Percentiles rank a stretch among this genome's conserved stretches.
Evolutionary conservation across 1,284 basidiomycete genomes (phyloP).

Genomic region (Pascua guehoae): DNA sequence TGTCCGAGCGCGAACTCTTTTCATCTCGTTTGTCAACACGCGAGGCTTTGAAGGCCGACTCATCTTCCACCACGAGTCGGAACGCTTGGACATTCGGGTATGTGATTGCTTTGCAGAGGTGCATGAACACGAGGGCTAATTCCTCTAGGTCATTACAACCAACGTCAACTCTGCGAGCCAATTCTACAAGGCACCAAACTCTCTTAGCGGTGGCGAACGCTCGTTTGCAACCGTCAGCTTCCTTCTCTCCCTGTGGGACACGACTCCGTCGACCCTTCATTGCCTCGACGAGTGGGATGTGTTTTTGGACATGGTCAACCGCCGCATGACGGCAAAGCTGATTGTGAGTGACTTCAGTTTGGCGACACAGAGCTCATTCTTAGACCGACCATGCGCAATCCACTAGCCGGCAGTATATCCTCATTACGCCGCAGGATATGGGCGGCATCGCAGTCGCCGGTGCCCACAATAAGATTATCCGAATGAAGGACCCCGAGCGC

Average conservation of each 20-base stretch:
- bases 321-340: conserved; percentile 85
- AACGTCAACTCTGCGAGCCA: not conserved
- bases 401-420: conserved; percentile 81
- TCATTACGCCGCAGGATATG: conserved; percentile 71
- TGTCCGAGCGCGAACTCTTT: conserved; percentile 75
- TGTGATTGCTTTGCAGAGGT: no score
- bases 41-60: conserved; percentile 80
- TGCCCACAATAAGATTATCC: conserved; percentile 33
- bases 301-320: conserved; percentile 92
- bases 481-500: conserved; percentile 40
- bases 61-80: conserved; percentile 69
- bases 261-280: conserved; percentile 86
- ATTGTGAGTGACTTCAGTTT: conserved; percentile 58
- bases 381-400: conserved; percentile 81
- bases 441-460: conserved; percentile 31
- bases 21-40: conserved; percentile 73
- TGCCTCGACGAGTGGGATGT: conserved; percentile 90
- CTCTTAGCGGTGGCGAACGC: conserved; percentile 85
- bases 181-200: conserved; percentile 59
- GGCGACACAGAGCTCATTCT: not conserved
- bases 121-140: not conserved
- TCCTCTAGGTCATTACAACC: conserved; percentile 28
- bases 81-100: conserved; percentile 55
- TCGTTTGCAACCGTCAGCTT: conserved; percentile 95
- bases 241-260: conserved; percentile 89